Evolutionary conservation across 192 early-diverging fungal species (phyloP), one percentile per base, ranked within the genome.

Genomic region (Umbelopsis isabellina): DNA sequence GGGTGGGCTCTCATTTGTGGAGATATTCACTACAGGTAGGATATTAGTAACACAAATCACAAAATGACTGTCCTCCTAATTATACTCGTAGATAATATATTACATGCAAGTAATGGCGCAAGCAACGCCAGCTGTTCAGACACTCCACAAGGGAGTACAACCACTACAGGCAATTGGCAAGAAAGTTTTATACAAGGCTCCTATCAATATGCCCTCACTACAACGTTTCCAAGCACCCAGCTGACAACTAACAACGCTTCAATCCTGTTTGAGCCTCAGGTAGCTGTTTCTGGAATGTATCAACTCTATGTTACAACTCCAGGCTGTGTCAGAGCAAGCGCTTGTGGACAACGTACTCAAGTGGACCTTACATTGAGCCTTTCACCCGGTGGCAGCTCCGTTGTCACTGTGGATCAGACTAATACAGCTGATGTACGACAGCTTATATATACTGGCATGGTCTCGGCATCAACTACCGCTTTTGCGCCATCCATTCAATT

Each of bases 1-100:
- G 3, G 78, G 70, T 30, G 74, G 78, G 1, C 68, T 80, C 13
- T 48, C 58, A 2, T 67, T 45, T 49, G 74, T 80, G 20, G 51
- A 75, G 44, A 75, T 79, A 35, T 75, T 72, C 49, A 66, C 72
- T 22, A 50, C 73, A 67, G 78, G 76, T 77, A 35, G 16, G 55
- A 77, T 89, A 69, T 70, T 82, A 23, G 84, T 83, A 27, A 88
- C 76, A 83, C 86, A 87, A 16, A 6, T 58, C 10, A 61, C 33
- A 15, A 11, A 0, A 35, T 49, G 15, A 30, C 27, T 30, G 27
- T 30, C 27, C 27, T 13, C 27, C 72, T 72, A 73, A 77, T 18
- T 30, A 61, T 35, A 18, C 12, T 13, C 4, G 1, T n/a, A 61
- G 55, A 61, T 61, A 61, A 61, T 4, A 35, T 61, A 13, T 25